Conservation (phyloP, 805 yeast genomes). For the Saccharomyces mikatae region DNA sequence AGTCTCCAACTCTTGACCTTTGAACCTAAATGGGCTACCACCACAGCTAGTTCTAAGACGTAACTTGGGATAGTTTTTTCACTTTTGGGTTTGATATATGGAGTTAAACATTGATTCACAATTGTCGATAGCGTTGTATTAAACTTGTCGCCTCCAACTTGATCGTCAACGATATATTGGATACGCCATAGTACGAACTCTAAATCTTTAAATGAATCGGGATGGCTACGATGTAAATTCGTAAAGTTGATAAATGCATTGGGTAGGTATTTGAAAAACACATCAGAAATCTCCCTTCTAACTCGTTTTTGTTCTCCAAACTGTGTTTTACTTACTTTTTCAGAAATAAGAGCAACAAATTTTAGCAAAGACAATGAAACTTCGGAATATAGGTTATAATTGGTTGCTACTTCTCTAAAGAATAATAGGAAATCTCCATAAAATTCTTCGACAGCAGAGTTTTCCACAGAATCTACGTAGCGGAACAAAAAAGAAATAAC, state of each 20-base stretch:
- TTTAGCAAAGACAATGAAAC: constrained; percentile 47
- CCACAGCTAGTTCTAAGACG: constrained; percentile 39
- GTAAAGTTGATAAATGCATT: constrained; percentile 22
- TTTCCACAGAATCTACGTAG: constrained; percentile 60
- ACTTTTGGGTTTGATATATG: constrained; percentile 42
- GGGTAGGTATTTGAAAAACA: constrained; percentile 33
- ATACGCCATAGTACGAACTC: constrained; percentile 12
- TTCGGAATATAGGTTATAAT: constrained; percentile 39
- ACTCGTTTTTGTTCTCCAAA: constrained; percentile 54
- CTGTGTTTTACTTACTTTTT: constrained; percentile 50
- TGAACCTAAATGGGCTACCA: constrained; percentile 21
- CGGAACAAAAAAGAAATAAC: constrained; percentile 47
- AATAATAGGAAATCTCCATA: constrained; percentile 54
- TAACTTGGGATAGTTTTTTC: constrained; percentile 33
- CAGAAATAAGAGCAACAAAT: constrained; percentile 43
- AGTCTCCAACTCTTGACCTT: constrained; percentile 54
- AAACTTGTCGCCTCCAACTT: constrained; percentile 44
- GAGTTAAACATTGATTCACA: constrained; percentile 44
- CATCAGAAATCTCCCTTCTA: constrained; percentile 47
- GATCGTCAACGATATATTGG: constrained; percentile 20
- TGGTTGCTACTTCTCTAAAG: constrained; percentile 48
- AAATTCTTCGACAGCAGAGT: constrained; percentile 72
- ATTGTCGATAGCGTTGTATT: constrained; percentile 43
- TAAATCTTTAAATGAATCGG: constrained; percentile 9
- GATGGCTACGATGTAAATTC: constrained; percentile 11